Evolutionary conservation across 2,329 filamentous ascomycete species (phyloP).

Genomic region (Lecanicillium sp.): DNA sequence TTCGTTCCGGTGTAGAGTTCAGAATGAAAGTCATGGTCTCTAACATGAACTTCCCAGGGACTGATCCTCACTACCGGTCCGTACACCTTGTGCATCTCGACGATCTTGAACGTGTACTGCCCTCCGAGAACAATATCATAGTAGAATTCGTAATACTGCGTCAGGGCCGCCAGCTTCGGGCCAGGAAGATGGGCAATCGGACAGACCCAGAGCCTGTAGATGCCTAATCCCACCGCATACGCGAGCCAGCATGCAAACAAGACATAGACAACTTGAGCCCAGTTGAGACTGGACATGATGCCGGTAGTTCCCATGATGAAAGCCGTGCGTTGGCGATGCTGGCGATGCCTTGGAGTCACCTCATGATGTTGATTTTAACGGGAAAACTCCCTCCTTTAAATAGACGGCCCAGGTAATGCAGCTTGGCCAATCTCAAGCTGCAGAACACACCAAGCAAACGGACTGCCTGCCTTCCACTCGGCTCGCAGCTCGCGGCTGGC

Average conservation of each 20-base stretch:
- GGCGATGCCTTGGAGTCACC: neutral
- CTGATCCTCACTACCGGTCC: constrained; percentile 36
- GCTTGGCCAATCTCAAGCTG: no score
- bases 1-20: constrained; percentile 31
- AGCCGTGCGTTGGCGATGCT: neutral
- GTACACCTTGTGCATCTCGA: constrained; percentile 36
- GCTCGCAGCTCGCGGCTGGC: no score
- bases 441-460: no score
- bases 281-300: constrained; percentile 19
- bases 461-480: no score
- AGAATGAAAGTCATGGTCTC: constrained; percentile 32
- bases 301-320: constrained; percentile 22
- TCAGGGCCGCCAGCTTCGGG: constrained; percentile 33
- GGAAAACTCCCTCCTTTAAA: neutral
- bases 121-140: constrained; percentile 37
- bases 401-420: neutral
- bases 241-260: constrained; percentile 23
- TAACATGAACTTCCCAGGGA: constrained; percentile 35
- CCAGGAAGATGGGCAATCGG: constrained; percentile 34
- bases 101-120: constrained; percentile 36
- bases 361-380: neutral
- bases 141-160: constrained; percentile 36
- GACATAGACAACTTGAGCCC: constrained; percentile 22
- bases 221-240: constrained; percentile 24
- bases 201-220: constrained; percentile 31